Evolutionary conservation across 2,329 filamentous ascomycete genomes (phyloP).

Genomic region (Chrysoporthe puriensis): DNA sequence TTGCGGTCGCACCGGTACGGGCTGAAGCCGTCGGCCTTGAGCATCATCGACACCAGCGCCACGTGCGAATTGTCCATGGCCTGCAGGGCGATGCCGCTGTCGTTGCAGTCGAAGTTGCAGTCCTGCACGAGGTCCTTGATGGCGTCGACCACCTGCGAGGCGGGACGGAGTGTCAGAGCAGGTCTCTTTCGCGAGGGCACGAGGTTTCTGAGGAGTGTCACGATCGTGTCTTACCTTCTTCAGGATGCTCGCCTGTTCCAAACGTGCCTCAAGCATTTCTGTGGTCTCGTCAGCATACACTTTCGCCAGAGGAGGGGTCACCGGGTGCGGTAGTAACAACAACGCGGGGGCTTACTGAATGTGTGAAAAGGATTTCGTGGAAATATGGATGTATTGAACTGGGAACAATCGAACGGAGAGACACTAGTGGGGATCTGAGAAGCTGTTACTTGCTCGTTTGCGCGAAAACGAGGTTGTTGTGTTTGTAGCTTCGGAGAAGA

Average conservation of each 20-base stretch:
- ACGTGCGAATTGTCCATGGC: slow-evolving; percentile 99
- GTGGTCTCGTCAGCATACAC: slow-evolving; percentile 42
- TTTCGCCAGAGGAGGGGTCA: slow-evolving; percentile 22
- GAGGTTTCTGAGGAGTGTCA: too few relatives aligned
- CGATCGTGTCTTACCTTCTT: slow-evolving; percentile 78
- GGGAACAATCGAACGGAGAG: not conserved
- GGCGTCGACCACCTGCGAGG: slow-evolving; percentile 83
- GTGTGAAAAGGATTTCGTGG: slow-evolving; percentile 13
- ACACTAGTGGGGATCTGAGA: not conserved
- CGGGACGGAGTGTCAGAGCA: slow-evolving; percentile 29
- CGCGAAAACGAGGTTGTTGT: slow-evolving; percentile 7
- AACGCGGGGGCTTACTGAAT: slow-evolving; percentile 30
- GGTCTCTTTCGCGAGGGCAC: slow-evolving; percentile 1
- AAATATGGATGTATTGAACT: not conserved
- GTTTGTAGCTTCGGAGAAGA: slow-evolving; percentile 6
- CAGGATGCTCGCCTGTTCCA: slow-evolving; percentile 89
- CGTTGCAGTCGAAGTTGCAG: slow-evolving; percentile 99
- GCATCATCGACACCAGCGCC: slow-evolving; percentile 97
- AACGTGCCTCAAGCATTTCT: slow-evolving; percentile 92
- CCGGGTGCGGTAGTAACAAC: slow-evolving; percentile 1
- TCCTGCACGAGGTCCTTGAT: slow-evolving; percentile 99
- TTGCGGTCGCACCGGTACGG: slow-evolving; percentile 99
- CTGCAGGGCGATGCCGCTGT: slow-evolving; percentile 95
- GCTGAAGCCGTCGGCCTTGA: slow-evolving; percentile 92
- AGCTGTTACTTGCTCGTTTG: slow-evolving; percentile 2